A percentile compares a stretch with the other conserved stretches of the same genome.
Evolutionary conservation across 208 protist species (phyloP).

Genomic region (Crithidia bombi): DNA sequence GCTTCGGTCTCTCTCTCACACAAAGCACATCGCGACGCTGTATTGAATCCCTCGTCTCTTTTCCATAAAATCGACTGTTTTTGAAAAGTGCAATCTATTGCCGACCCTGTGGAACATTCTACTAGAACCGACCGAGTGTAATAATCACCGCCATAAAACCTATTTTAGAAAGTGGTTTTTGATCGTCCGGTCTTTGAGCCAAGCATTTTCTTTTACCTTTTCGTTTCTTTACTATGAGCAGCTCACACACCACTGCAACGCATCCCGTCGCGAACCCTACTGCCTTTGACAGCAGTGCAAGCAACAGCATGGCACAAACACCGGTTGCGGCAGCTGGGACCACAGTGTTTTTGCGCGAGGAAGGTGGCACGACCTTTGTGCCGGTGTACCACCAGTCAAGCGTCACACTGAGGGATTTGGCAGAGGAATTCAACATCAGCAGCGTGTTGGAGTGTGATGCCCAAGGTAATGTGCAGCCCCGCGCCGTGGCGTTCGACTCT

Average conservation of each 20-base stretch:
- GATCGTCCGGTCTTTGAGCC: too few relatives aligned
- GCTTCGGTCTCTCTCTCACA: too few relatives aligned
- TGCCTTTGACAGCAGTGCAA: not conserved
- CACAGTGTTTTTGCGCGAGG: conserved; percentile 60
- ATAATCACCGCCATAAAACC: too few relatives aligned
- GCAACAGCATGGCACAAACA: conserved; percentile 12
- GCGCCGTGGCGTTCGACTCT: conserved; percentile 83
- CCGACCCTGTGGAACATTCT: too few relatives aligned
- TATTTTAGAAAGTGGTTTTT: too few relatives aligned
- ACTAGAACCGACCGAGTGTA: too few relatives aligned
- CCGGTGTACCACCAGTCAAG: conserved; percentile 58
- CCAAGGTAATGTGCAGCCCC: conserved; percentile 58
- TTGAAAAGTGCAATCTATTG: too few relatives aligned
- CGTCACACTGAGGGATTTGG: conserved; percentile 70
- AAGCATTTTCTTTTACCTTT: not conserved
- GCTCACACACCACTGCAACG: not conserved
- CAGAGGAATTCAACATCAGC: conserved; percentile 82
- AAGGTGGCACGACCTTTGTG: conserved; percentile 44
- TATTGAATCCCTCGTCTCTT: too few relatives aligned
- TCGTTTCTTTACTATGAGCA: too few relatives aligned
- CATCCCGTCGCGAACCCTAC: not conserved
- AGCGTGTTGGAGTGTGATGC: conserved; percentile 87
- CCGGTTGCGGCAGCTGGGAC: conserved; percentile 26
- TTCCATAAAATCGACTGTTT: too few relatives aligned
- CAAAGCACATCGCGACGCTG: too few relatives aligned